Percentiles rank a stretch among this genome's conserved stretches.
Conservation (phyloP, 2,329 filamentous ascomycete genomes). For the Ophiognomonia clavigignenti-juglandacearum region DNA sequence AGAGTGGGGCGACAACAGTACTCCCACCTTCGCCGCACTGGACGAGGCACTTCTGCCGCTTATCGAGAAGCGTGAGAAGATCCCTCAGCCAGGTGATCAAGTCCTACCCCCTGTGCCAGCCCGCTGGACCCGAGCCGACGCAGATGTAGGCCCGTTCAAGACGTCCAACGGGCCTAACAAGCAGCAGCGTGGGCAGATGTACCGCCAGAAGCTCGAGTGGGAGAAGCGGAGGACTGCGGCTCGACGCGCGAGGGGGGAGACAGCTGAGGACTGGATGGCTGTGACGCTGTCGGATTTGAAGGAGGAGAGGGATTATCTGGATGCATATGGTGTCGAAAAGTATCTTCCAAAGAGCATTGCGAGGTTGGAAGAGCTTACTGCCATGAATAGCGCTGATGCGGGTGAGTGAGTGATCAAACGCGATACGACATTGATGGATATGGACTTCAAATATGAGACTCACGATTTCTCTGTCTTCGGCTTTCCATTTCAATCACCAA, state of each 20-base stretch:
- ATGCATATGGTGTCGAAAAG: not conserved
- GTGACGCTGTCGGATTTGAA: not conserved
- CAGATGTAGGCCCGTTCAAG: not conserved
- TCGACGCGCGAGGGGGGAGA: not conserved
- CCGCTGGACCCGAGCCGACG: not conserved
- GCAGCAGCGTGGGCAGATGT: not conserved
- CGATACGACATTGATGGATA: not conserved
- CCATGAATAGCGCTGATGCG: not conserved
- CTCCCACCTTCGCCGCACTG: not conserved
- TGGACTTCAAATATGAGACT: not conserved
- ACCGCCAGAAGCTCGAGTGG: not conserved
- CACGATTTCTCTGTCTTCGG: too few species aligned
- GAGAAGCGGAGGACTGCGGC: not conserved
- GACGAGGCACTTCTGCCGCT: not conserved
- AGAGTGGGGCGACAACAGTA: not conserved
- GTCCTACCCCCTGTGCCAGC: not conserved
- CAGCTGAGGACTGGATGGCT: not conserved
- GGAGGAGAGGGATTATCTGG: not conserved
- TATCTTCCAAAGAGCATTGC: not conserved
- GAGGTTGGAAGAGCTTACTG: not conserved
- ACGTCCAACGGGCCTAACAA: not conserved
- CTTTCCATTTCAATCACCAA: too few species aligned
- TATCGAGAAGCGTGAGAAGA: not conserved
- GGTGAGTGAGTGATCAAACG: too few species aligned
- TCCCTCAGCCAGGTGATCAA: not conserved